These are phyloP conservation scores for Rhizoclosmatium globosum DNA, from an alignment of 192 early-diverging fungal genomes.

Conservation along the genomic window DNA sequence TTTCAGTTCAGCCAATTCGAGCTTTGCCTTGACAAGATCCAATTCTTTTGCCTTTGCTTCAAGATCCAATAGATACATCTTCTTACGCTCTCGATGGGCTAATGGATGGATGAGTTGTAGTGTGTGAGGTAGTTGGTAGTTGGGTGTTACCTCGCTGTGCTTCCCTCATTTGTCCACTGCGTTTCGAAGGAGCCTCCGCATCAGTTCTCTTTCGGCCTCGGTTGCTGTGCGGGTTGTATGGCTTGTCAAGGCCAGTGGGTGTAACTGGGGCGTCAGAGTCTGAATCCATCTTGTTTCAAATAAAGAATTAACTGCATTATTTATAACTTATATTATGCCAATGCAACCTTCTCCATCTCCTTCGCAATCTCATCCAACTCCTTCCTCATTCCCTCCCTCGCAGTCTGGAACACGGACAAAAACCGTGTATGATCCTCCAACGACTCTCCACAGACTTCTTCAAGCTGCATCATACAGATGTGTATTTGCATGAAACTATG, in stretches of 20 bases:
- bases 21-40: background rate
- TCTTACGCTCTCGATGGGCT: background rate
- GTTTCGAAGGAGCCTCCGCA: background rate
- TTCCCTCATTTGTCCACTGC: conserved; percentile 7
- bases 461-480: too few species aligned
- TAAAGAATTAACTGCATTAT: too few species aligned
- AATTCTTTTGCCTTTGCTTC: background rate
- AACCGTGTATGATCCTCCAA: background rate
- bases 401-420: background rate
- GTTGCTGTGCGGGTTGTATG: conserved; percentile 21
- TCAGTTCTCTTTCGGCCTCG: background rate
- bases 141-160: background rate
- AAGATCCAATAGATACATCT: conserved; percentile 1
- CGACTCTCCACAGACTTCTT: background rate
- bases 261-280: too few species aligned
- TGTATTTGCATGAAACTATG: too few species aligned
- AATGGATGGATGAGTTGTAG: background rate
- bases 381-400: background rate
- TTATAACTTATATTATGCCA: too few species aligned
- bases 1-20: background rate
- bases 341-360: background rate
- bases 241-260: too few species aligned
- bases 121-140: background rate
- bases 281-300: too few species aligned
- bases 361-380: background rate